Evolutionary conservation across 768 basidiomycete genomes (phyloP), one percentile per base, ranked within the genome.

Genomic region (Chalciporus chontae): DNA sequence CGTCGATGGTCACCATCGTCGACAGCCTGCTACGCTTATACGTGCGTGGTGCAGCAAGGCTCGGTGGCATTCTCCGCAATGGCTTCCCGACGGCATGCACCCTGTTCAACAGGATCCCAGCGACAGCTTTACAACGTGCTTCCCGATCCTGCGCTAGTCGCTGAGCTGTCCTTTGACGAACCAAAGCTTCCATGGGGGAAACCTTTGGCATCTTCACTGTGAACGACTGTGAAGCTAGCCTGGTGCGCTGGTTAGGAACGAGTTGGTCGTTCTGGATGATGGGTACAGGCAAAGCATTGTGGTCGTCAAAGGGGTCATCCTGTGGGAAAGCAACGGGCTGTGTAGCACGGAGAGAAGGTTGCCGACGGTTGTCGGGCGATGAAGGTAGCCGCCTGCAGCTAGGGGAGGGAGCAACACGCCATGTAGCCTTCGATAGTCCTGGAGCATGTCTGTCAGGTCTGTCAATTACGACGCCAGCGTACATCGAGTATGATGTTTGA

Each of bases 1-100:
- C 67, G 18, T 79, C 79, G 36, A 76, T 69, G 31, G 68, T 75
- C n/a, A 80, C 69, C 57, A 74, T 73, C 53, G 69, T 73, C 57
- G 77, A 80, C 50, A 83, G 61, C 36, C 77, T 68, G 53, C 81
- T 83, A 56, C 74, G 77, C 55, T 77, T 73, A 54, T 83, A 83
- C 54, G 66, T 63, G 55, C 64, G 70, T 27, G 70, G 70, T 27
- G 39, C 56, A 7, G 62, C 63, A 18, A 43, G 57, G 27, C 63
- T 55, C 11, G 61, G 64, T 4, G 68, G 67, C 31, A 68, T 53
- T 50, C 77, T 66, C n/a, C 79, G 69, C 71, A 78, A 71, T 1
- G 80, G 80, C 49, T 71, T 73, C n/a, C 80, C 79, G 4, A 73
- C 73, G 0, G 70, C 74, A 52, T 75, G 74, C 31, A 79, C 75